phyloP scores from a whole-genome alignment of 2,329 filamentous ascomycete species.

The Chrysoporthe austroafricana region DNA sequence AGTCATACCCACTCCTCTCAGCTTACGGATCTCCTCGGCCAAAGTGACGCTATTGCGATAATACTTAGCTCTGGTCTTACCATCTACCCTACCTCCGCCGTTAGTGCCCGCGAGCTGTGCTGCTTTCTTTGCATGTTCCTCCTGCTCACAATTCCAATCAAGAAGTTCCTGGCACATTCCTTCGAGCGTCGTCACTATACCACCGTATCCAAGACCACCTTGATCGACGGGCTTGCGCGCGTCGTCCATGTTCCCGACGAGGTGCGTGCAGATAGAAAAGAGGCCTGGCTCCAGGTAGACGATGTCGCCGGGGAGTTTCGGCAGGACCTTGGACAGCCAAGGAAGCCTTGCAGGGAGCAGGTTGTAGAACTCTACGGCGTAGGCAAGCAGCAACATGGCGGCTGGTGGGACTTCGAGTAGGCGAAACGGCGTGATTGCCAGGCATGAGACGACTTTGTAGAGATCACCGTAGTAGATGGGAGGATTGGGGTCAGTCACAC shows the following conservation, averaged over 20 bases:
- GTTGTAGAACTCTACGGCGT: slow-evolving; percentile 43
- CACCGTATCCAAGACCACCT: slow-evolving; percentile 46
- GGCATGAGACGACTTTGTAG: slow-evolving; percentile 39
- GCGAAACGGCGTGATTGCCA: slow-evolving; percentile 43
- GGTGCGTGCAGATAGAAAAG: slow-evolving; percentile 46
- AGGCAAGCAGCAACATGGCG: slow-evolving; percentile 41
- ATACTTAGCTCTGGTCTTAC: slow-evolving; percentile 31
- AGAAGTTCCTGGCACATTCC: slow-evolving; percentile 46
- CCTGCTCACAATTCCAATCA: slow-evolving; percentile 47
- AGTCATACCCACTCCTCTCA: slow-evolving; percentile 22
- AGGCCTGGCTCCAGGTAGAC: slow-evolving; percentile 44
- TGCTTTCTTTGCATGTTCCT: slow-evolving; percentile 24
- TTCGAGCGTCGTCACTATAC: slow-evolving; percentile 44
- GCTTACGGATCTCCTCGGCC: slow-evolving; percentile 43
- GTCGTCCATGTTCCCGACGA: slow-evolving; percentile 42
- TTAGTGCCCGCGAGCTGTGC: neutral
- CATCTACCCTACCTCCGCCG: slow-evolving; percentile 9
- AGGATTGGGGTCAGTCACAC: slow-evolving; percentile 47
- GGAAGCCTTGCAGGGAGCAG: slow-evolving; percentile 38
- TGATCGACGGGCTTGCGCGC: slow-evolving; percentile 37
- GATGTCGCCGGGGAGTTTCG: slow-evolving; percentile 39
- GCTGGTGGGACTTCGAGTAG: slow-evolving; percentile 39
- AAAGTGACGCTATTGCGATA: slow-evolving; percentile 45
- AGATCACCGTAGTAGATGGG: slow-evolving; percentile 45
- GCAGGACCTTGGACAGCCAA: slow-evolving; percentile 36